Percentiles rank a stretch among this genome's conserved stretches.
Conservation (phyloP, 805 yeast genomes). For the Candida pseudoglaebosa region DNA sequence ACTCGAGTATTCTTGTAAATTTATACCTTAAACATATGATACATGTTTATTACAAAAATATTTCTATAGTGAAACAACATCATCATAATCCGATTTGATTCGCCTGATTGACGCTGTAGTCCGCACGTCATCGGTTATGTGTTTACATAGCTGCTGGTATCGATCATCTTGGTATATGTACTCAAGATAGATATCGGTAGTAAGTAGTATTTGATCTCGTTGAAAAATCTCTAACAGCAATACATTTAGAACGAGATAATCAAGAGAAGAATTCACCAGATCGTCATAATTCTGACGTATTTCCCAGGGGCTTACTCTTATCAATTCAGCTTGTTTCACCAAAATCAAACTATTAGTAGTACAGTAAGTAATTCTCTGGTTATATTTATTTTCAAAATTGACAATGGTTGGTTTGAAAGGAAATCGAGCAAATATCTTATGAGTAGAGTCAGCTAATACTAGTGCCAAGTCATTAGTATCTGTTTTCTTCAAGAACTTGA, state of each 20-base stretch:
- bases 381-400: slow-evolving; percentile 26
- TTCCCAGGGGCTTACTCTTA: slow-evolving; percentile 16
- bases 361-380: slow-evolving; percentile 31
- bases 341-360: slow-evolving; percentile 24
- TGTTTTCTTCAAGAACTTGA: slow-evolving; percentile 20
- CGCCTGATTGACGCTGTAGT: neutral
- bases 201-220: slow-evolving; percentile 26
- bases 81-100: slow-evolving; percentile 1
- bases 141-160: neutral
- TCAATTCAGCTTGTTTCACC: slow-evolving; percentile 24
- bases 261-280: slow-evolving; percentile 9
- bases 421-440: slow-evolving; percentile 27
- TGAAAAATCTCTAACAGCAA: slow-evolving; percentile 27
- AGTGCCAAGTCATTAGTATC: slow-evolving; percentile 22
- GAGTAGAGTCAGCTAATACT: slow-evolving; percentile 28
- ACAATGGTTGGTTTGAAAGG: slow-evolving; percentile 23
- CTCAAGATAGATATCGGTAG: slow-evolving; percentile 4
- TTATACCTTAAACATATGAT: neutral
- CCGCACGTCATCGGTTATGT: neutral
- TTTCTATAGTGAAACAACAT: neutral
- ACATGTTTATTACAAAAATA: neutral
- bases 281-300: slow-evolving; percentile 11
- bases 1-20: too few species aligned
- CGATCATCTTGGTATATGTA: slow-evolving; percentile 1
- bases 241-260: slow-evolving; percentile 25